These are phyloP conservation scores for Fusarium pseudoanthophilum DNA, from an alignment of 2,329 filamentous ascomycete genomes.

Conservation along the genomic window DNA sequence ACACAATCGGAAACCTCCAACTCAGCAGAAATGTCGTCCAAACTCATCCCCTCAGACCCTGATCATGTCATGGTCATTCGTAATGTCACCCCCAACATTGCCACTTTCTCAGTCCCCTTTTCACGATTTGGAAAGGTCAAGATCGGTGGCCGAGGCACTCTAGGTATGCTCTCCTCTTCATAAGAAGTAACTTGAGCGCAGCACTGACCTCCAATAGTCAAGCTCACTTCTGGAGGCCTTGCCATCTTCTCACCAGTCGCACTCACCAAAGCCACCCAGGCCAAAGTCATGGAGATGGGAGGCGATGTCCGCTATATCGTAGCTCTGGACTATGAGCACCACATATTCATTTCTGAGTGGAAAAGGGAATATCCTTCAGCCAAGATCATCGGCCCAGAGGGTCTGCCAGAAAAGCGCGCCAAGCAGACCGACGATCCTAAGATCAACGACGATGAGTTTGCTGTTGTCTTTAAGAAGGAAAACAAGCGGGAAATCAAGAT, in stretches of 20 bases:
- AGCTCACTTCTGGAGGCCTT: slow-evolving; percentile 79
- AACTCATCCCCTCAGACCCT: slow-evolving; percentile 76
- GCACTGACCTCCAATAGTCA: slow-evolving; percentile 63
- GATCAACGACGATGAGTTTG: slow-evolving; percentile 67
- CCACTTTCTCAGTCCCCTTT: slow-evolving; percentile 86
- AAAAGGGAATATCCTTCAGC: slow-evolving; percentile 80
- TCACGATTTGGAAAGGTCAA: slow-evolving; percentile 80
- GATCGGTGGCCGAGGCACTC: slow-evolving; percentile 86
- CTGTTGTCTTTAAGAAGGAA: slow-evolving; percentile 73
- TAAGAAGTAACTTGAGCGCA: not conserved
- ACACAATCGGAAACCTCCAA: slow-evolving; percentile 10
- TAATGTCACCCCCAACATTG: slow-evolving; percentile 80
- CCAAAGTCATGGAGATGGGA: slow-evolving; percentile 71
- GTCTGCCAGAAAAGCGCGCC: slow-evolving; percentile 83
- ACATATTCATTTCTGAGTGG: slow-evolving; percentile 93
- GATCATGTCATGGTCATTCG: slow-evolving; percentile 91
- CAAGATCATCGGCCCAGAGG: slow-evolving; percentile 83
- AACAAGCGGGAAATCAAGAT: slow-evolving; percentile 65
- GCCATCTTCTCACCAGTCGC: slow-evolving; percentile 93
- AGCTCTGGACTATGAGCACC: slow-evolving; percentile 91
- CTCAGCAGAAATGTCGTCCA: slow-evolving; percentile 63
- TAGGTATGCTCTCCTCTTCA: slow-evolving; percentile 66
- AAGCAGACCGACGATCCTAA: slow-evolving; percentile 60
- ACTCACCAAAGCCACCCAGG: slow-evolving; percentile 78
- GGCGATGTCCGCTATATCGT: slow-evolving; percentile 84